Evolutionary conservation across 2,329 filamentous ascomycete genomes (phyloP).

Genomic region (Hymenoscyphus occultus): DNA sequence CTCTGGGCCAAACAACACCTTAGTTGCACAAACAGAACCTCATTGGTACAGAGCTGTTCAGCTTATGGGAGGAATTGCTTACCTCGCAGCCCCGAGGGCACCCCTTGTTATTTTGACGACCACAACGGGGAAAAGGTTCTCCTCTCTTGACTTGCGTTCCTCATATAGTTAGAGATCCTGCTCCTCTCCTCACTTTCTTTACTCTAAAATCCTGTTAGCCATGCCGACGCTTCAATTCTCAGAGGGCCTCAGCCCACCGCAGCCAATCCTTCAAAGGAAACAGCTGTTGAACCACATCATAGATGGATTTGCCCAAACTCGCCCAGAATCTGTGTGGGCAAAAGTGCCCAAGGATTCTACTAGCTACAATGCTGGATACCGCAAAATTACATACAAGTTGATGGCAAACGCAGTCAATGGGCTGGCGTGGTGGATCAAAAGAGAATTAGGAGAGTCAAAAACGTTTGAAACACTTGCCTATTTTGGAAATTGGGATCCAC

Average conservation of each 20-base stretch:
- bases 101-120: too few relatives aligned
- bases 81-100: too few relatives aligned
- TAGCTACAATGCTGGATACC: conserved; percentile 11
- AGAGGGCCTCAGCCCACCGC: neutral
- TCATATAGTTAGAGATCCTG: too few relatives aligned
- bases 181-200: neutral
- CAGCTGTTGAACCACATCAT: conserved; percentile 9
- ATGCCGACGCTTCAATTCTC: conserved; percentile 5
- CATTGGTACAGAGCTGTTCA: too few relatives aligned
- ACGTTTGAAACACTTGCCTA: conserved; percentile 43
- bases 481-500: conserved; percentile 35
- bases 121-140: too few relatives aligned
- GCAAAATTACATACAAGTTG: conserved; percentile 12
- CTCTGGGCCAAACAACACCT: too few relatives aligned
- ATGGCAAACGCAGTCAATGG: conserved; percentile 24
- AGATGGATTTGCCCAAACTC: conserved; percentile 5
- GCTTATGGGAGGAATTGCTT: too few relatives aligned
- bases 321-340: conserved; percentile 9
- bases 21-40: too few relatives aligned
- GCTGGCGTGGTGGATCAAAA: conserved; percentile 22
- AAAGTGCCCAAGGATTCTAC: conserved; percentile 2
- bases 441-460: conserved; percentile 9
- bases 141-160: too few relatives aligned
- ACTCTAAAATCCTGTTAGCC: neutral
- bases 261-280: neutral